phyloP scores from a whole-genome alignment of 2,329 filamentous ascomycete genomes.

The Venturia aucupariae region DNA sequence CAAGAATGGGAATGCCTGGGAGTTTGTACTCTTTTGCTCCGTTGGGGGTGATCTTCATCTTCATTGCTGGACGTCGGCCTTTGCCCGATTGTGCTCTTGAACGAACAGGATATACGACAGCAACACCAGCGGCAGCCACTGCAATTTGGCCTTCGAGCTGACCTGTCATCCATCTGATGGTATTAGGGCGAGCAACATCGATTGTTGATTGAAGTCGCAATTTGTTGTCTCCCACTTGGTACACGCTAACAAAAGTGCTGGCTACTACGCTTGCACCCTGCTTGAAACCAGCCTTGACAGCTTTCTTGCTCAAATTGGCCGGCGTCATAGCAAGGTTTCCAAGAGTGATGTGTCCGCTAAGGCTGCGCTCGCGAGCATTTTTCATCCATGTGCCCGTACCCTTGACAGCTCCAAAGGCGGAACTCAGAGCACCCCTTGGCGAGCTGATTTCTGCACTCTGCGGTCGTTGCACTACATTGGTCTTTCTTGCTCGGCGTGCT shows the following conservation, averaged over 20 bases:
- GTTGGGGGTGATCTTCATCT: conserved; percentile 33
- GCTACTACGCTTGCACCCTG: conserved; percentile 64
- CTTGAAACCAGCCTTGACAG: conserved; percentile 63
- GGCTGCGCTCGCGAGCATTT: conserved; percentile 21
- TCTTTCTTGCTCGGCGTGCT: conserved; percentile 37
- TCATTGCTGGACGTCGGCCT: conserved; percentile 21
- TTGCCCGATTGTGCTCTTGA: conserved; percentile 25
- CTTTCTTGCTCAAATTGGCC: conserved; percentile 53
- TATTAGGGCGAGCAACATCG: conserved; percentile 46
- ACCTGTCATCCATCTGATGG: conserved; percentile 56
- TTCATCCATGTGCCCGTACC: conserved; percentile 12
- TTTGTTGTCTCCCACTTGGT: conserved; percentile 67
- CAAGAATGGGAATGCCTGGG: conserved; percentile 51
- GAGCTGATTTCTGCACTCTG: conserved; percentile 1
- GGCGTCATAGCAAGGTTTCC: conserved; percentile 32
- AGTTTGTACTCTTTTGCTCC: conserved; percentile 57
- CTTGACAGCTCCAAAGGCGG: conserved; percentile 31
- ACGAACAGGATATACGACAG: conserved; percentile 53
- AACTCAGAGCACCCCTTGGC: neutral
- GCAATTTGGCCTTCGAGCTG: conserved; percentile 51
- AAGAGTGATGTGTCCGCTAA: conserved; percentile 1
- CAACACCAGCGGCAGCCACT: conserved; percentile 54
- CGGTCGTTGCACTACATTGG: conserved; percentile 19
- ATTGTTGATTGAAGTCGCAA: conserved; percentile 51
- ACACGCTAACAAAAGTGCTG: conserved; percentile 59